phyloP scores from a whole-genome alignment of 1,284 basidiomycete genomes.

The Cutaneotrichosporon mucoides region DNA sequence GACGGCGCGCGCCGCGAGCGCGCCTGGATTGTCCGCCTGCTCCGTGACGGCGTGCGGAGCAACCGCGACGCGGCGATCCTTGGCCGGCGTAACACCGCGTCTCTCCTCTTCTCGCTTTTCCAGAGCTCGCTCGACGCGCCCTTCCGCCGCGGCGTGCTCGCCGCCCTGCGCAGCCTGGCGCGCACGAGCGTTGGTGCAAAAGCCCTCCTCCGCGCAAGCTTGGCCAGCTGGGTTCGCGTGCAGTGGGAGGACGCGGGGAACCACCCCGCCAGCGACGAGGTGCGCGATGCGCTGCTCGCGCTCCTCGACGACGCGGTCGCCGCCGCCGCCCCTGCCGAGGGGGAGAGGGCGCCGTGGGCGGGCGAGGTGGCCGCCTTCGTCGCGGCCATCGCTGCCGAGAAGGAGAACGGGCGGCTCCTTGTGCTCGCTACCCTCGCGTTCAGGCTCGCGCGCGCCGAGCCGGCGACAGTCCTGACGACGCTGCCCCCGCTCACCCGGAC shows the following conservation, averaged over 20 bases:
- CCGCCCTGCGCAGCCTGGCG: constrained; percentile 69
- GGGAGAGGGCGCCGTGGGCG: constrained; percentile 8
- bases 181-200: constrained; percentile 62
- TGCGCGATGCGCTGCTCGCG: constrained; percentile 10
- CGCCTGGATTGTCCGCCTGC: constrained; percentile 78
- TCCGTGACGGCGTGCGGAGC: constrained; percentile 72
- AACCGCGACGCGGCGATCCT: constrained; percentile 72
- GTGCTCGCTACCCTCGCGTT: constrained; percentile 5
- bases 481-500: constrained; percentile 7
- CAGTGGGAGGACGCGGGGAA: constrained; percentile 51
- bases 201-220: constrained; percentile 63
- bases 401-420: not conserved
- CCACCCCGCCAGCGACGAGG: constrained; percentile 14
- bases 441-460: not conserved
- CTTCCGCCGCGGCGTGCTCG: constrained; percentile 50
- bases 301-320: constrained; percentile 18
- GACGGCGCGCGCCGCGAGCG: constrained; percentile 77
- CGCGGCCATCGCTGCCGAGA: not conserved
- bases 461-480: not conserved
- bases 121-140: constrained; percentile 58
- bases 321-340: constrained; percentile 12
- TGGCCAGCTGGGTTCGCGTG: constrained; percentile 74
- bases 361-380: constrained; percentile 4
- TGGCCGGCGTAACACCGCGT: constrained; percentile 79
- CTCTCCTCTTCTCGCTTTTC: constrained; percentile 74